phyloP scores from a whole-genome alignment of 345 rosid genomes.

The Populus davidiana region DNA sequence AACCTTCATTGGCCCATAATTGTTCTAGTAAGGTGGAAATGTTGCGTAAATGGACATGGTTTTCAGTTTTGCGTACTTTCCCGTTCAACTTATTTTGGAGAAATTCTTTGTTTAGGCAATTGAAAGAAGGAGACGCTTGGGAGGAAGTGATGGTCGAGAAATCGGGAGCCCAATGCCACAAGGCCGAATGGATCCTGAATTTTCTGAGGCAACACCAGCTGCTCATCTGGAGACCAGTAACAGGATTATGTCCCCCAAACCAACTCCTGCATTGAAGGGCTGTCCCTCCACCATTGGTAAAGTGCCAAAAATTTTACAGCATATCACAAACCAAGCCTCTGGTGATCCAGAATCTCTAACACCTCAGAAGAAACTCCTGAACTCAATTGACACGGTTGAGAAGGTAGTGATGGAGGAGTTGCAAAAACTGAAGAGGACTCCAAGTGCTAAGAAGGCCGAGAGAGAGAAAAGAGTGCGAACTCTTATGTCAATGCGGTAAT shows the following conservation, averaged over 20 bases:
- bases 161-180: conserved; percentile 36
- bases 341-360: conserved; percentile 59
- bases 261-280: conserved; percentile 36
- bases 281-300: conserved; percentile 44
- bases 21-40: neutral
- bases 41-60: neutral
- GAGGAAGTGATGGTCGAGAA: conserved; percentile 48
- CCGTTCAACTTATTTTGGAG: neutral
- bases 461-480: conserved; percentile 61
- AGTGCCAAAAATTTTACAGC: conserved; percentile 53
- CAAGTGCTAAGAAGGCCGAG: conserved; percentile 59
- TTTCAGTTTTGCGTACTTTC: neutral
- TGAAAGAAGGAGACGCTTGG: conserved; percentile 58
- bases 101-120: conserved; percentile 46
- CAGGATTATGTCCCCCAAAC: conserved; percentile 42
- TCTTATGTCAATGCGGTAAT: conserved; percentile 67
- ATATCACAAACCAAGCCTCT: conserved; percentile 39
- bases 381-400: conserved; percentile 77
- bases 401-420: conserved; percentile 71
- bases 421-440: conserved; percentile 62
- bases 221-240: conserved; percentile 39
- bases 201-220: conserved; percentile 29
- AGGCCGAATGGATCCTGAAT: conserved; percentile 30
- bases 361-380: conserved; percentile 82
- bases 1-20: neutral